phyloP scores from a whole-genome alignment of 768 basidiomycete genomes.

The Mycena floridula region DNA sequence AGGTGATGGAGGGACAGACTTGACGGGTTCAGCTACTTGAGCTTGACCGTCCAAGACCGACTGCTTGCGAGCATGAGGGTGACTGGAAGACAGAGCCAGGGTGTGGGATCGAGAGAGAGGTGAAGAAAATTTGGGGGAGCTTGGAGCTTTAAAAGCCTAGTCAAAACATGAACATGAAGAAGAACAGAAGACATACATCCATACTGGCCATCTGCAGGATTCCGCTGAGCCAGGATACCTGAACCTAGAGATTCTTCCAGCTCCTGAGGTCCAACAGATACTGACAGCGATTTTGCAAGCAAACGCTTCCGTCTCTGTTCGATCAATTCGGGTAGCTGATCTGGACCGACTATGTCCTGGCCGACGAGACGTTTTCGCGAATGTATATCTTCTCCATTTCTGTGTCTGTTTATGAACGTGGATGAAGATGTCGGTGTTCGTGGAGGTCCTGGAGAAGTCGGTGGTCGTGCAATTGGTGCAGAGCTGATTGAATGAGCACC shows the following conservation, averaged over 20 bases:
- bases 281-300: constrained; percentile 60
- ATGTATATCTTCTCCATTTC: constrained; percentile 29
- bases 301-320: constrained; percentile 50
- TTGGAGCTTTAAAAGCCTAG: constrained; percentile 20
- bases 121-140: constrained; percentile 32
- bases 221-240: constrained; percentile 7
- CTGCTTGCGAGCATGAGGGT: constrained; percentile 75
- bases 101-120: constrained; percentile 45
- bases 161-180: background rate
- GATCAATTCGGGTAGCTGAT: constrained; percentile 39
- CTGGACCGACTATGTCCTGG: constrained; percentile 21
- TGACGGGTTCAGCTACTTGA: constrained; percentile 21
- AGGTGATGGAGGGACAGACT: constrained; percentile 12
- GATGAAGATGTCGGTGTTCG: constrained; percentile 30
- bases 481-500: constrained; percentile 79
- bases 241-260: constrained; percentile 29
- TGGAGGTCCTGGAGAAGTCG: constrained; percentile 71
- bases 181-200: background rate
- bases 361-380: constrained; percentile 55
- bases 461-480: constrained; percentile 74
- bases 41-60: constrained; percentile 53
- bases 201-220: background rate
- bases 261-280: constrained; percentile 51
- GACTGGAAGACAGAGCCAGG: constrained; percentile 49
- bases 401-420: background rate